Base-by-base conservation (phyloP, 305 asterid genomes). In the Caryopteris hybrid region DNA sequence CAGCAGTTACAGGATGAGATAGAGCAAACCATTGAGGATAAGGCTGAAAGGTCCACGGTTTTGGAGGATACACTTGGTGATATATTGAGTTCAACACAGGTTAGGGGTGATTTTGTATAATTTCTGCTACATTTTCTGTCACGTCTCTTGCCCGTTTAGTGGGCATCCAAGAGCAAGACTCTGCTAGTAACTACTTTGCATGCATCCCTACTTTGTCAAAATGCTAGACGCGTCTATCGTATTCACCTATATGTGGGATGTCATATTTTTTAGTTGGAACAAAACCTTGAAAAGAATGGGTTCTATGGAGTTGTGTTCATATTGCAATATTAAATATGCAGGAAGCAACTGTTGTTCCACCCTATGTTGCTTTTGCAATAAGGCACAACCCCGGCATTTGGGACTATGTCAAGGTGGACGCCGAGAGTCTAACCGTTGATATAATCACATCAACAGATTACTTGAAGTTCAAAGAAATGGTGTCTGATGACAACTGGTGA, bases 291-390 rank as follows among this genome's bases (percentile, higher is more conserved):
- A 17, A 20, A 33, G 20, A 46, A 36, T n/a, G 51, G 42, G 63
- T 18, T 63, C 23, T 18, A 21, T 25, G 38, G 18, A 29, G 39
- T 66, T 38, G 31, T 46, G 45, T 34, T 18, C 2, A 41, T 41
- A 16, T 42, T 54, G 20, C 27, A 69, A 47, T 14, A 8, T 31
- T 1, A 70, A 50, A 33, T 52, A 46, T 80, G 79, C 88, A 88
- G 95, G 96, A 88, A 86, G 96, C 92, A 54, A 88, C 83, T 7
- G 80, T 88, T 64, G 88, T 90, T 14, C 92, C 91, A 22, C 96
- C 96, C 47, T 56, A 75, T 66, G 92, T 86, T 70, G 97, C 92
- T 36, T 85, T 88, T 61, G 89, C 92, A 57, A 76, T 83, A 55
- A 82, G 96, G 76, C 83, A 79, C 59, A 76, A 64, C 75, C 96